Evolutionary conservation across 2,329 filamentous ascomycete genomes (phyloP).

Genomic region (Penicillium sclerotigenum): DNA sequence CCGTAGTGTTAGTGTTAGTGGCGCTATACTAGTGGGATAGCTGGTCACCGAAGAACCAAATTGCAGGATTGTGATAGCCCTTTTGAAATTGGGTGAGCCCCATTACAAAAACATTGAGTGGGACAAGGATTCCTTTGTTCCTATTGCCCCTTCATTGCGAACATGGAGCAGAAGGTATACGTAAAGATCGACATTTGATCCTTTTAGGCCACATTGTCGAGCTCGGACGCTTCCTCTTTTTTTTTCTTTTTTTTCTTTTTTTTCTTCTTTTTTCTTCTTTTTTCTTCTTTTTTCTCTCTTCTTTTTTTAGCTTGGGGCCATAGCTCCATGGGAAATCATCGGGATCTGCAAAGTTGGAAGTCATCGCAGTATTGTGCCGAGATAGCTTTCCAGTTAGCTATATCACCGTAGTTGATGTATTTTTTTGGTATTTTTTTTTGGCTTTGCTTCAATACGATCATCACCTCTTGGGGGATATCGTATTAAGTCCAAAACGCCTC

Average conservation of each 20-base stretch:
- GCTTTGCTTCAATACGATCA: not conserved
- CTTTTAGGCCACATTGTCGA: not conserved
- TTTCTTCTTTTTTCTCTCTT: not conserved
- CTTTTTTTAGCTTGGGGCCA: not conserved
- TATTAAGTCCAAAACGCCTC: not conserved
- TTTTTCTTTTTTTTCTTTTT: not conserved
- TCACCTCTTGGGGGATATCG: not conserved
- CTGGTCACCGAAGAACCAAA: not conserved
- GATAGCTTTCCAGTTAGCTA: not conserved
- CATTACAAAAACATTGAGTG: not conserved
- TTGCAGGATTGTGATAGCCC: constrained; percentile 2
- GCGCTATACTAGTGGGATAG: not conserved
- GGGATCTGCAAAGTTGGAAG: constrained; percentile 1
- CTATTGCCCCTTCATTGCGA: not conserved
- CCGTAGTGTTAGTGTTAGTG: too few relatives aligned
- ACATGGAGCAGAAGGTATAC: not conserved
- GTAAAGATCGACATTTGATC: not conserved
- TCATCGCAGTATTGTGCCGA: not conserved
- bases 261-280: not conserved
- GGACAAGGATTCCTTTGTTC: not conserved
- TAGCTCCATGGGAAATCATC: not conserved
- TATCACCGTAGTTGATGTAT: not conserved
- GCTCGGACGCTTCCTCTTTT: not conserved
- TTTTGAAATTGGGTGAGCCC: constrained; percentile 3
- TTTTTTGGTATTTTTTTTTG: not conserved